phyloP scores from a whole-genome alignment of 129 eudicot genomes.

The Gnaphalium uliginosum region DNA sequence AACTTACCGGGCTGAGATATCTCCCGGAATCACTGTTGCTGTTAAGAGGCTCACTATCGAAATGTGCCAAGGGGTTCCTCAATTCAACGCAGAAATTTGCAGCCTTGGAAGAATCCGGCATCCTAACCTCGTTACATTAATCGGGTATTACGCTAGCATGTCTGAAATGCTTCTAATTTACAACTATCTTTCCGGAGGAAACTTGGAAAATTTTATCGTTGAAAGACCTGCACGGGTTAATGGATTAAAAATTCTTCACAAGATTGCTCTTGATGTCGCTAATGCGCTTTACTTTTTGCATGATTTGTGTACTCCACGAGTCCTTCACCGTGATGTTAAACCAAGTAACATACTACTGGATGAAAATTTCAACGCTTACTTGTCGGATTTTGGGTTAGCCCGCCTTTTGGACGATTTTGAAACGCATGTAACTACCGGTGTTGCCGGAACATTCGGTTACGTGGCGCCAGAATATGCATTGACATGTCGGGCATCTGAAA shows the following conservation, averaged over 20 bases:
- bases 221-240: slow-evolving; percentile 38
- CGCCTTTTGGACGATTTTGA: slow-evolving; percentile 56
- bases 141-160: slow-evolving; percentile 58
- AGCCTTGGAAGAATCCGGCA: slow-evolving; percentile 60
- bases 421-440: slow-evolving; percentile 64
- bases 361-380: slow-evolving; percentile 55
- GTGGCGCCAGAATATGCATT: slow-evolving; percentile 70
- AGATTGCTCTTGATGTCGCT: slow-evolving; percentile 50
- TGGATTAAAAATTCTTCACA: slow-evolving; percentile 43
- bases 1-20: slow-evolving; percentile 60
- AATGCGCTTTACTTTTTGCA: slow-evolving; percentile 56
- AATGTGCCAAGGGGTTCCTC: slow-evolving; percentile 62
- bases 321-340: slow-evolving; percentile 61
- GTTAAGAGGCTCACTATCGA: slow-evolving; percentile 63
- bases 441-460: slow-evolving; percentile 64
- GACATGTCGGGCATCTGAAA: slow-evolving; percentile 57
- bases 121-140: slow-evolving; percentile 57
- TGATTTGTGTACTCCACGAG: slow-evolving; percentile 51
- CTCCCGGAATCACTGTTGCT: slow-evolving; percentile 55
- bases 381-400: slow-evolving; percentile 62
- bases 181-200: slow-evolving; percentile 73
- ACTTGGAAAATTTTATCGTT: slow-evolving; percentile 51
- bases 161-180: slow-evolving; percentile 71
- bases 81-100: slow-evolving; percentile 64
- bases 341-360: slow-evolving; percentile 64